Conservation (phyloP, 768 basidiomycete species). For the Chlorophyllum brunneum region DNA sequence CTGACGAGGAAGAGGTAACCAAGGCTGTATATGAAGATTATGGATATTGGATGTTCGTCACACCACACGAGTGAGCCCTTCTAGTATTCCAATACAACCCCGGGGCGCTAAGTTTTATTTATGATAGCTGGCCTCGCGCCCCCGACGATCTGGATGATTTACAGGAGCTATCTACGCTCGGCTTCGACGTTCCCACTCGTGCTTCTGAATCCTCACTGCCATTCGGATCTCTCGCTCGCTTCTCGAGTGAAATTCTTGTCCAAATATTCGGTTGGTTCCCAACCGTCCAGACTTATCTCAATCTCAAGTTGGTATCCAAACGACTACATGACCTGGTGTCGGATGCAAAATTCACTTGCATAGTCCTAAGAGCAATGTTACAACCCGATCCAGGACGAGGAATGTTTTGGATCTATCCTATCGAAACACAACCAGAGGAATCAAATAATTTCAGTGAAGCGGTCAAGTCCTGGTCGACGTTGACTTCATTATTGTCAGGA, state of each 20-base stretch:
- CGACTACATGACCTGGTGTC: background rate
- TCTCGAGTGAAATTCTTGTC: background rate
- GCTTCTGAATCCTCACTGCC: background rate
- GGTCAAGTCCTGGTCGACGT: background rate
- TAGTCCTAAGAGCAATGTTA: slow-evolving; percentile 4
- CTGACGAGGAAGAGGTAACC: background rate
- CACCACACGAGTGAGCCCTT: slow-evolving; percentile 7
- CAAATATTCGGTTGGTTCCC: slow-evolving; percentile 6
- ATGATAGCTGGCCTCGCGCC: background rate
- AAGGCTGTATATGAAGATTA: slow-evolving; percentile 7
- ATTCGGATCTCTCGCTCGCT: background rate
- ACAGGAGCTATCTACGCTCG: background rate
- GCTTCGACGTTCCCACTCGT: slow-evolving; percentile 2
- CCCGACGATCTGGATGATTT: background rate
- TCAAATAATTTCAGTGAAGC: background rate
- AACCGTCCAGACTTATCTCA: background rate
- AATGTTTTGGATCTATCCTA: slow-evolving; percentile 4
- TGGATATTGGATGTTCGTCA: slow-evolving; percentile 10
- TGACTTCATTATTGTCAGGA: background rate
- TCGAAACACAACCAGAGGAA: background rate
- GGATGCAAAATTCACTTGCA: background rate
- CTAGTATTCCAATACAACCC: background rate
- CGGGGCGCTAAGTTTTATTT: background rate
- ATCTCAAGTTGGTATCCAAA: background rate
- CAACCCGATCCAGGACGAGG: background rate